Base-by-base conservation (phyloP, 1,139 yeast genomes). In the Zygoascus hellenicus region DNA sequence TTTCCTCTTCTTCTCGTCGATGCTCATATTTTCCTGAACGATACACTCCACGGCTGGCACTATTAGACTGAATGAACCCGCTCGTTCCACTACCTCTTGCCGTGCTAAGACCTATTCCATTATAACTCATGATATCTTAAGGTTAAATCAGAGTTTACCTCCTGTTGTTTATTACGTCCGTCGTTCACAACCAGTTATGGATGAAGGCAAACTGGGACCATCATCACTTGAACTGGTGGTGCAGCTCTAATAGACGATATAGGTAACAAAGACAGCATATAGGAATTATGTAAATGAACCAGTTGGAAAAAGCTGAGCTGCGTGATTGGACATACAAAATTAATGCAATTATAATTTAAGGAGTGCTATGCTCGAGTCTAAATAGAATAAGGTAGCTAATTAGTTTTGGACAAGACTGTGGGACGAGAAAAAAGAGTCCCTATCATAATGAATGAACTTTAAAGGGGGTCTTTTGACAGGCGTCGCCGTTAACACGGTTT, bases 21-120 rank as follows among this genome's bases (percentile, higher is more conserved):
- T 63, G 56, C 39, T 63, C 67, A 54, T 61, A 71, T 36, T 64
- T 66, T 13, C 69, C 72, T 2, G 65, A 62, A 19, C 60, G 38
- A 54, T 58, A 51, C 44, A 60, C 48, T 55, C 64, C 44, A 52
- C 60, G 41, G 11, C 68, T 57, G 0, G 77, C 67, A 5, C 69
- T 53, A 53, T 75, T 83, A 48, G 72, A 68, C 59, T 81, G 84
- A 3, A 84, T 72, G 58, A 75, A 74, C 0, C 94, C 94, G 38
- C 83, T 81, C 1, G 92, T 83, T 0, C 87, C 87, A 0, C 84
- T 71, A 0, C 94, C 94, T 48, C 87, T 67, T 0, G 84, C 78
- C 0, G 83, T 76, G 42, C 72, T 72, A 26, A 82, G 68, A 0
- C 89, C 89, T 44, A 83, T 74, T 15, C 86, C 83, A 62, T 80